A percentile compares a stretch with the other conserved stretches of the same genome.
phyloP scores from a whole-genome alignment of 352 stramenopile species.

The Phytopythium helicoides region DNA sequence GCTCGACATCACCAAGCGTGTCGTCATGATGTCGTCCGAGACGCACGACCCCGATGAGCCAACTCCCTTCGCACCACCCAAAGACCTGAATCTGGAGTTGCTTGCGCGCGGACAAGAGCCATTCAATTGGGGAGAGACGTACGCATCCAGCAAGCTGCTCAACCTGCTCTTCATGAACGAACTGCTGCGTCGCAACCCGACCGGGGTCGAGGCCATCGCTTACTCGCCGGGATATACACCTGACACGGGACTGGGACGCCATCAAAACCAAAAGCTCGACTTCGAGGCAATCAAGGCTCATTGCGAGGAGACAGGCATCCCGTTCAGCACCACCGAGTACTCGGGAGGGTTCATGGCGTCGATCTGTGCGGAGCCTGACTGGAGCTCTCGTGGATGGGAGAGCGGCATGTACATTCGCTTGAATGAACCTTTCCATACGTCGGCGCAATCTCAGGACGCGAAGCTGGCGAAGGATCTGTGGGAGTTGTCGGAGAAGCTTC shows the following conservation, averaged over 20 bases:
- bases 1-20: conserved; percentile 14
- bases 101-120: conserved; percentile 11
- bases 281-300: neutral
- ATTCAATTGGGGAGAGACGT: conserved; percentile 16
- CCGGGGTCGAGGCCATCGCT: neutral
- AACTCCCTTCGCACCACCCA: conserved; percentile 8
- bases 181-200: conserved; percentile 26
- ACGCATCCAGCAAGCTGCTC: conserved; percentile 44
- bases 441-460: conserved; percentile 11
- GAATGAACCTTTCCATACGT: conserved; percentile 15
- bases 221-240: conserved; percentile 1
- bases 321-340: conserved; percentile 15
- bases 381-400: conserved; percentile 5
- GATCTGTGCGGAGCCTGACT: conserved; percentile 9
- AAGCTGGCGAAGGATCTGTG: conserved; percentile 19
- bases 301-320: neutral
- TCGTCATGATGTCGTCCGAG: conserved; percentile 21
- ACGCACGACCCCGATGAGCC: conserved; percentile 27
- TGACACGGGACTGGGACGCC: conserved; percentile 17
- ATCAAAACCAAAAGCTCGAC: conserved; percentile 1
- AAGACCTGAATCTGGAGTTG: conserved; percentile 18
- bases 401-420: conserved; percentile 25
- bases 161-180: conserved; percentile 53
- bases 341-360: conserved; percentile 22
- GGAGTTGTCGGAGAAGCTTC: conserved; percentile 18